Percentiles rank a stretch among this genome's conserved stretches.
phyloP scores from a whole-genome alignment of 1,284 basidiomycete genomes.

The Cryptococcus amylolentus region DNA sequence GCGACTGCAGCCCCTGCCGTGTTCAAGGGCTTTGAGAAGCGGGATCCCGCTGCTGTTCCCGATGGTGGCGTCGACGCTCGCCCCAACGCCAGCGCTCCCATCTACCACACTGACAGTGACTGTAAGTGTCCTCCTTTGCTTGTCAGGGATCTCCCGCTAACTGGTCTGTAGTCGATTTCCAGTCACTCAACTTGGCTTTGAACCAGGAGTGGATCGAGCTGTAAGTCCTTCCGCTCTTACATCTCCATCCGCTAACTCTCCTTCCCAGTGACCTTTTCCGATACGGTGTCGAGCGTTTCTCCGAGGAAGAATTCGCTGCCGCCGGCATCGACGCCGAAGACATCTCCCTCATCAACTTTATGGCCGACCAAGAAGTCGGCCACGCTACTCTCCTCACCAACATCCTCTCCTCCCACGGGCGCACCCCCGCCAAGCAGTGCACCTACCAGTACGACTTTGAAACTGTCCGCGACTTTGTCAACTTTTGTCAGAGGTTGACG shows the following conservation, averaged over 20 bases:
- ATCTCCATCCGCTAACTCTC: neutral
- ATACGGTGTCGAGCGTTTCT: constrained; percentile 58
- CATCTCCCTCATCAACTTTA: constrained; percentile 50
- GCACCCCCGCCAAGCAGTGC: constrained; percentile 51
- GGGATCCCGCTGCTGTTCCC: no score
- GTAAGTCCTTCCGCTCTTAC: constrained; percentile 3
- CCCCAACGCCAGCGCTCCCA: constrained; percentile 52
- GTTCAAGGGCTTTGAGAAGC: no score
- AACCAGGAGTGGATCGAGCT: constrained; percentile 58
- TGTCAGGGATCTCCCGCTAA: constrained; percentile 3
- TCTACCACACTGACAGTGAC: constrained; percentile 56
- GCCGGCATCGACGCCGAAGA: constrained; percentile 59
- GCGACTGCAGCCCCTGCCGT: no score
- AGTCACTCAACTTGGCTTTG: constrained; percentile 58
- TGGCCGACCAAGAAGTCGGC: constrained; percentile 45
- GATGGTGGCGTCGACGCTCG: constrained; percentile 49
- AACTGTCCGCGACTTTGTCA: constrained; percentile 60
- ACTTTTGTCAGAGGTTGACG: constrained; percentile 59
- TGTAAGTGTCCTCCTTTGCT: constrained; percentile 31
- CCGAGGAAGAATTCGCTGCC: constrained; percentile 57
- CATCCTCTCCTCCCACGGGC: constrained; percentile 31
- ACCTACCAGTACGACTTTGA: constrained; percentile 62
- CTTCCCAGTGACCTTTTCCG: neutral
- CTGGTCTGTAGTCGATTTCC: constrained; percentile 55
- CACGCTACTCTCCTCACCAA: constrained; percentile 41